Conservation (phyloP, 768 basidiomycete genomes). For the Heimioporus sp. region DNA sequence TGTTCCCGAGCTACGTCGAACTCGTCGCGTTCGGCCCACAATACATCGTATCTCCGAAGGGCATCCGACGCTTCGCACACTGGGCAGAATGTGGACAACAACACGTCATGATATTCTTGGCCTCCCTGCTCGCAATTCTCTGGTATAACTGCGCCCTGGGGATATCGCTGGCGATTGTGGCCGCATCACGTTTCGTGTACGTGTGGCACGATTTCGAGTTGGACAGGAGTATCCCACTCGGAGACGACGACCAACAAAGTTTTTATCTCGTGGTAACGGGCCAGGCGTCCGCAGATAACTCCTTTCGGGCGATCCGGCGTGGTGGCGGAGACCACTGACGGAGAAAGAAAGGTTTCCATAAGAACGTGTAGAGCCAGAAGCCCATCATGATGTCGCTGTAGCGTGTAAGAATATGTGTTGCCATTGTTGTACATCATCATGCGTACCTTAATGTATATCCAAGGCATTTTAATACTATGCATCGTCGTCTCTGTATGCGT, state of each 20-base stretch:
- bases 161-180: constrained; percentile 15
- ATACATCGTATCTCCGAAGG: constrained; percentile 27
- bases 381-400: too few relatives aligned
- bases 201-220: constrained; percentile 28
- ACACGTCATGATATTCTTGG: constrained; percentile 35
- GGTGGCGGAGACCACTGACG: too few relatives aligned
- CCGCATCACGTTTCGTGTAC: constrained; percentile 21
- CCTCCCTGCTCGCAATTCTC: constrained; percentile 10
- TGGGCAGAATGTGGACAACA: constrained; percentile 36
- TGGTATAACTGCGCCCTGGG: constrained; percentile 22
- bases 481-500: too few relatives aligned
- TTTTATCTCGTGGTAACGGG: constrained; percentile 31
- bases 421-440: too few relatives aligned
- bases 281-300: constrained; percentile 4
- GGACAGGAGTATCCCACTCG: constrained; percentile 26
- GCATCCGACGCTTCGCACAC: constrained; percentile 37
- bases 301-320: background rate
- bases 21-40: constrained; percentile 28
- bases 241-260: constrained; percentile 34
- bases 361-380: too few relatives aligned
- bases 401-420: too few relatives aligned
- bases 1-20: constrained; percentile 28
- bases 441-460: too few relatives aligned
- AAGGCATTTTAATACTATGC: too few relatives aligned
- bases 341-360: too few relatives aligned